A percentile compares a stretch with the other conserved stretches of the same genome.
These are phyloP conservation scores for Pachysandra terminalis DNA, from an alignment of 164 flowering plant species.

Conservation along the genomic window DNA sequence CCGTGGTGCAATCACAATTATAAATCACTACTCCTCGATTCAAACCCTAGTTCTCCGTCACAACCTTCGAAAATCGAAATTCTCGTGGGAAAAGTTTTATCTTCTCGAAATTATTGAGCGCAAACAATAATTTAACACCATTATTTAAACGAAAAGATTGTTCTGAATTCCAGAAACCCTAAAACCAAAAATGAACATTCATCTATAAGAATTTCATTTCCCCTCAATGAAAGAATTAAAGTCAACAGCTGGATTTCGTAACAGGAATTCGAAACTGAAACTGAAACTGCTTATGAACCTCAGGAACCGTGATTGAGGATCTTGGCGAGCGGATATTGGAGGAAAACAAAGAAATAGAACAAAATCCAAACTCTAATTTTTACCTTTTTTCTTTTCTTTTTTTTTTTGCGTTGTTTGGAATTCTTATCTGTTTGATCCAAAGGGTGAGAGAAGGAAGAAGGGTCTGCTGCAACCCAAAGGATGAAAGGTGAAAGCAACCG, in stretches of 20 bases:
- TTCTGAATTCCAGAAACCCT: background rate
- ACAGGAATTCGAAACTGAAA: background rate
- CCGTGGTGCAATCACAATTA: background rate
- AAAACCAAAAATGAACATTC: background rate
- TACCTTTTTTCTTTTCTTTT: no score
- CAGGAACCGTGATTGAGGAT: background rate
- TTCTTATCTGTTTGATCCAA: slow-evolving; percentile 5
- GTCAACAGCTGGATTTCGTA: background rate
- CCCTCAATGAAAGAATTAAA: background rate
- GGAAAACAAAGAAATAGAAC: background rate
- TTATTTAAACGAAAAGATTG: background rate
- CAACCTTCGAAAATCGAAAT: background rate
- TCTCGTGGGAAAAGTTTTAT: background rate
- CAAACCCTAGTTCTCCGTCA: slow-evolving; percentile 5
- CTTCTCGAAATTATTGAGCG: no score
- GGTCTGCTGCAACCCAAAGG: slow-evolving; percentile 17
- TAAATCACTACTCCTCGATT: background rate
- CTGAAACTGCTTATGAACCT: background rate
- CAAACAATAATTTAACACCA: no score
- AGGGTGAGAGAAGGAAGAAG: slow-evolving; percentile 9
- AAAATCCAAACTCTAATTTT: background rate
- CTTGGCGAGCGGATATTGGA: background rate
- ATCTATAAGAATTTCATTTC: background rate
- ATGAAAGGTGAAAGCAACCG: slow-evolving; percentile 15
- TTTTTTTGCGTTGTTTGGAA: background rate